Evolutionary conservation across 2,329 filamentous ascomycete genomes (phyloP).

Genomic region (Diaporthe helianthi): DNA sequence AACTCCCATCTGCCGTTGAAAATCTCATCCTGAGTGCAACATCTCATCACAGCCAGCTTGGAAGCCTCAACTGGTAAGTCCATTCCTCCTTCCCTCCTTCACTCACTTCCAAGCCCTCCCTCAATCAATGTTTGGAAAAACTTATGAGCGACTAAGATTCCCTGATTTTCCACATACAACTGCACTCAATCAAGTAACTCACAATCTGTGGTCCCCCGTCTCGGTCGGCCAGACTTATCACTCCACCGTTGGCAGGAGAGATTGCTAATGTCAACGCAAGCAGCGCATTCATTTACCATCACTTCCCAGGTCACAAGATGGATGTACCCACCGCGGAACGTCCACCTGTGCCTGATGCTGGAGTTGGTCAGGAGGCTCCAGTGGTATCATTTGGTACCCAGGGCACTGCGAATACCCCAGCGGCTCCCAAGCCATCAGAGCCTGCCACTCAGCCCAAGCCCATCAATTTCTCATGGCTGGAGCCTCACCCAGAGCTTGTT

Average conservation of each 20-base stretch:
- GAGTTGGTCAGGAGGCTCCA: neutral
- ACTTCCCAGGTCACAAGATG: neutral
- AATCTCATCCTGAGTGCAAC: neutral
- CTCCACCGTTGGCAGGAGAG: neutral
- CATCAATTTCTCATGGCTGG: constrained; percentile 35
- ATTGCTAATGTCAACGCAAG: constrained; percentile 5
- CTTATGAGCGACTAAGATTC: neutral
- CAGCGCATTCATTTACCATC: neutral
- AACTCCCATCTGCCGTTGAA: neutral
- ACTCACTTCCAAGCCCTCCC: neutral
- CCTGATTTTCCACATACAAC: neutral
- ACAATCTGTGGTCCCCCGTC: neutral
- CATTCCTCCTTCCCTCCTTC: neutral
- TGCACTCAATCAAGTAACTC: neutral
- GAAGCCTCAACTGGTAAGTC: constrained; percentile 18
- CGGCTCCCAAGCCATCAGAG: neutral
- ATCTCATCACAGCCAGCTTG: neutral
- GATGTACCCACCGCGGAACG: neutral
- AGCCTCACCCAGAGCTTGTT: constrained; percentile 63
- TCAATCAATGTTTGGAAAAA: neutral
- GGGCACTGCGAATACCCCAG: neutral
- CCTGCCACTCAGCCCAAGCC: neutral
- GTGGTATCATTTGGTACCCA: neutral
- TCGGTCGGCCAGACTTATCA: neutral
- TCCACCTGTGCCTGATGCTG: neutral